These are phyloP conservation scores for Xylaria sp. DNA, from an alignment of 2,329 filamentous ascomycete species.

Conservation along the genomic window DNA sequence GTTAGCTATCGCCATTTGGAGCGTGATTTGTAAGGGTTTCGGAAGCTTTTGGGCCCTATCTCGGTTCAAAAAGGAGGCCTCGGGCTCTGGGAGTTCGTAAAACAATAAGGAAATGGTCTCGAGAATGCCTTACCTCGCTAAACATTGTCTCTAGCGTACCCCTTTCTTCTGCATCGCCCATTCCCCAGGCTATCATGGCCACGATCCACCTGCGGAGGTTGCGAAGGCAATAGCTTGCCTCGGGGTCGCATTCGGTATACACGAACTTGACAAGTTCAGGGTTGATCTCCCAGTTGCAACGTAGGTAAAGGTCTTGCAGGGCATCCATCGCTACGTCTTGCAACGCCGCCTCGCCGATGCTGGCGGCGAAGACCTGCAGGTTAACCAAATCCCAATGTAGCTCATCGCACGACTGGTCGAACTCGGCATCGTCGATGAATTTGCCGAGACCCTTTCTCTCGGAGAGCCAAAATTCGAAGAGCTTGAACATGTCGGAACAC, in stretches of 20 bases:
- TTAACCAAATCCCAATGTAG: conserved; percentile 67
- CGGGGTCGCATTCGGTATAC: conserved; percentile 63
- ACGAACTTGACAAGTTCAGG: conserved; percentile 62
- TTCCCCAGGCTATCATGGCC: conserved; percentile 68
- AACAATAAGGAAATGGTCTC: neutral
- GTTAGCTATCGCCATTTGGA: neutral
- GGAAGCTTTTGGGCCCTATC: neutral
- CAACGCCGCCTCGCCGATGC: conserved; percentile 59
- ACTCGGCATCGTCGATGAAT: conserved; percentile 45
- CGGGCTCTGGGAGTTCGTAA: neutral
- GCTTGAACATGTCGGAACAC: conserved; percentile 49
- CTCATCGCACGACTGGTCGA: conserved; percentile 46
- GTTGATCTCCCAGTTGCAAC: conserved; percentile 67
- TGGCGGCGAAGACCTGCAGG: conserved; percentile 66
- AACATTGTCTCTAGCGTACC: conserved; percentile 54
- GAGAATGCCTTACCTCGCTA: conserved; percentile 37
- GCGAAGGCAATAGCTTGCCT: conserved; percentile 62
- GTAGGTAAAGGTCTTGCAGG: conserved; percentile 67
- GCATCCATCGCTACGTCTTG: conserved; percentile 68
- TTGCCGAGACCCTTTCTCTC: conserved; percentile 43
- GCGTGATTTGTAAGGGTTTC: neutral
- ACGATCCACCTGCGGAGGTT: conserved; percentile 68
- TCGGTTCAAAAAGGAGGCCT: neutral
- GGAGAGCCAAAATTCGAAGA: conserved; percentile 50
- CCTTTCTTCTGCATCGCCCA: conserved; percentile 51